These are phyloP conservation scores for Xenoacremonium recifei DNA, from an alignment of 2,329 filamentous ascomycete genomes.

Conservation along the genomic window DNA sequence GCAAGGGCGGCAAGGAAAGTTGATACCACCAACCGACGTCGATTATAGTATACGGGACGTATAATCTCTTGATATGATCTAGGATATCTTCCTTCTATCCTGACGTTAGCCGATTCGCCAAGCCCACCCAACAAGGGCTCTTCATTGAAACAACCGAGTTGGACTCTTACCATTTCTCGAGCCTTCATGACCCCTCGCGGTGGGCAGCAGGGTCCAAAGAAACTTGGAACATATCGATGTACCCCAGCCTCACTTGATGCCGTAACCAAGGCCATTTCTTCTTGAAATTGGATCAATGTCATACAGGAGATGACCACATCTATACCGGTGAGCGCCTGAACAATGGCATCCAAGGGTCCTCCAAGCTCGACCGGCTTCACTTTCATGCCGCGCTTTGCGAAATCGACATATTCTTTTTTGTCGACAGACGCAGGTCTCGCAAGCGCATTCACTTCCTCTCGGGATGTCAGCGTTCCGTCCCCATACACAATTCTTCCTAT, in stretches of 20 bases:
- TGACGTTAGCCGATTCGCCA: neutral
- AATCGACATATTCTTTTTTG: neutral
- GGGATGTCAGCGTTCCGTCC: neutral
- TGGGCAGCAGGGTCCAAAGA: neutral
- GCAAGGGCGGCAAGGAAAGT: constrained; percentile 29
- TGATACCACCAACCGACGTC: constrained; percentile 62
- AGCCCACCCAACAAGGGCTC: neutral
- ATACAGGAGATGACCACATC: constrained; percentile 8
- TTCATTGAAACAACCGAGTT: too few relatives aligned
- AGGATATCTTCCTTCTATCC: constrained; percentile 49
- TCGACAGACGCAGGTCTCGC: neutral
- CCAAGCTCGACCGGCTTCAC: neutral
- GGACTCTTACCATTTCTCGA: constrained; percentile 4
- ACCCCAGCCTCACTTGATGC: constrained; percentile 5
- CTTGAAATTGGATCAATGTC: neutral
- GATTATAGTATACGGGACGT: constrained; percentile 54
- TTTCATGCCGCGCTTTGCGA: neutral
- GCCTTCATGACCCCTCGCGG: neutral
- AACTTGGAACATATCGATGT: constrained; percentile 7
- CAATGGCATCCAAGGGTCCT: neutral
- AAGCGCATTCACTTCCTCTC: neutral
- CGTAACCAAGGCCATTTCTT: constrained; percentile 1
- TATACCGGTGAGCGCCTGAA: neutral
- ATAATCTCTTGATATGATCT: constrained; percentile 44
- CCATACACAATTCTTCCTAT: neutral